Conservation (phyloP, 352 stramenopile genomes). For the Phytophthora cajani region DNA sequence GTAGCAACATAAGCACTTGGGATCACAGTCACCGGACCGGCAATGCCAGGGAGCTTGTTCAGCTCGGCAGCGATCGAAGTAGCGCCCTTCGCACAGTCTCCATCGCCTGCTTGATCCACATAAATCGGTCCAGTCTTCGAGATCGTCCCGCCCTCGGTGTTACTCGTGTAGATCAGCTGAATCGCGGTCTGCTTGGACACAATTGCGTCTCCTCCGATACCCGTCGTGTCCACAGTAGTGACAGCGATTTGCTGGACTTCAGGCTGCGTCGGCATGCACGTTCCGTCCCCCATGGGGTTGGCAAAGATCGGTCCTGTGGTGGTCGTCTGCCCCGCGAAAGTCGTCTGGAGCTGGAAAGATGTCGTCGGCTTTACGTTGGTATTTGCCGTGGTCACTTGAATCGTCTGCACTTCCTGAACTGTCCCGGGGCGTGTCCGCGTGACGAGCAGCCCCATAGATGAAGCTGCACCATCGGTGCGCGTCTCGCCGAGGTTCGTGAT, state of each 20-base stretch:
- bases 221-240: constrained; percentile 91
- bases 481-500: constrained; percentile 56
- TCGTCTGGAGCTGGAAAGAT: constrained; percentile 55
- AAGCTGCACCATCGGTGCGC: constrained; percentile 40
- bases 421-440: constrained; percentile 55
- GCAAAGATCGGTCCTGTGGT: constrained; percentile 88
- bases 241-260: constrained; percentile 94
- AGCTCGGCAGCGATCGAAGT: constrained; percentile 59
- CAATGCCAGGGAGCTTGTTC: constrained; percentile 45
- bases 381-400: constrained; percentile 61
- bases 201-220: constrained; percentile 84
- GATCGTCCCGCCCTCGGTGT: constrained; percentile 50
- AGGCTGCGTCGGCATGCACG: constrained; percentile 63
- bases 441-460: constrained; percentile 60
- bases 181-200: constrained; percentile 89
- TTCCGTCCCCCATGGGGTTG: constrained; percentile 66
- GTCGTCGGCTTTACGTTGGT: constrained; percentile 41
- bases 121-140: constrained; percentile 82
- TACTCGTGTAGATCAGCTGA: constrained; percentile 88
- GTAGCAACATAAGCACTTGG: constrained; percentile 54
- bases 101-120: constrained; percentile 72
- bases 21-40: constrained; percentile 58
- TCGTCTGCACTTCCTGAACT: constrained; percentile 69
- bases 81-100: constrained; percentile 83
- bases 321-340: constrained; percentile 48